Evolutionary conservation across 345 rosid species (phyloP).

Genomic region (Orychophragmus violaceus): DNA sequence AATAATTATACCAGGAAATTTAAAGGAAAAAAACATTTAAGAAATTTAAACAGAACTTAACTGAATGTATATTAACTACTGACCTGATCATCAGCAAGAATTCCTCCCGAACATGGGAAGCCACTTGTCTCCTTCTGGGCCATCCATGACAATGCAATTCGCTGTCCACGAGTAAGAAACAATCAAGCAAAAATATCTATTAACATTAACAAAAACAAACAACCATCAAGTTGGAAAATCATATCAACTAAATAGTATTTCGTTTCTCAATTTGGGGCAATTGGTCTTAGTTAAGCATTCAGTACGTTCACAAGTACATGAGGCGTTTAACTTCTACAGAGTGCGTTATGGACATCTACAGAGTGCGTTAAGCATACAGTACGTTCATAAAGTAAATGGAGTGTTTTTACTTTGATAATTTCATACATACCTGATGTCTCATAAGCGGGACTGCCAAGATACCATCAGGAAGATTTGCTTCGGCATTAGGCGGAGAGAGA

Average conservation of each 20-base stretch:
- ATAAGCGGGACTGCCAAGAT: conserved; percentile 72
- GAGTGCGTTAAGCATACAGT: too few species aligned
- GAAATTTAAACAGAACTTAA: neutral
- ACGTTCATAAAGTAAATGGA: too few species aligned
- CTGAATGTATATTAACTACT: neutral
- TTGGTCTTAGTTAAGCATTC: neutral
- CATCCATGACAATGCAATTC: conserved; percentile 99
- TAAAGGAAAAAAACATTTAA: neutral
- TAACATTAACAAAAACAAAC: conserved; percentile 6
- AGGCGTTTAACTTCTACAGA: neutral
- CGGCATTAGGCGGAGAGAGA: conserved; percentile 72
- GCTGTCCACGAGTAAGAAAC: conserved; percentile 38
- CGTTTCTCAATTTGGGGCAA: neutral
- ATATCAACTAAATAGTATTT: neutral
- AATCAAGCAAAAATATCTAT: neutral
- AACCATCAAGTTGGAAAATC: neutral
- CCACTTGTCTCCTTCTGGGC: conserved; percentile 68
- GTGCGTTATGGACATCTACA: neutral
- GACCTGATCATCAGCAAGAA: conserved; percentile 98
- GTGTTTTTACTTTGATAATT: neutral
- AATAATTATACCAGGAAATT: conserved; percentile 6
- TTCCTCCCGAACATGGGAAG: conserved; percentile 78
- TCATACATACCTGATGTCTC: conserved; percentile 75
- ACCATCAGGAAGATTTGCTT: conserved; percentile 78
- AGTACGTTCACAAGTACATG: neutral